Evolutionary conservation across 106 monocot species (phyloP), one percentile per base, ranked within the genome.

Genomic region (Narthecium ossifragum): DNA sequence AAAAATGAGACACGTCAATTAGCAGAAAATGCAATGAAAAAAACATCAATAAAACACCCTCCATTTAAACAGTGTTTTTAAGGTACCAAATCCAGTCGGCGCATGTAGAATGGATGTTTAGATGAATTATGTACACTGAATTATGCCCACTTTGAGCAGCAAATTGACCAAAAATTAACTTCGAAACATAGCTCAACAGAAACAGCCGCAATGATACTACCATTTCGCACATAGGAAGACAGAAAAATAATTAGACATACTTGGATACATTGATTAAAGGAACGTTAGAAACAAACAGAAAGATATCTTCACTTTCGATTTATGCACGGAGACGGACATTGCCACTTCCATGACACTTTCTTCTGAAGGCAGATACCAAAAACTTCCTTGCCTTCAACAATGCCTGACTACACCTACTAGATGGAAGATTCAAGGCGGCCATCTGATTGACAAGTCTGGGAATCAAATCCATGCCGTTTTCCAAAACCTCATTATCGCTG

Each of bases 401-500:
- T 2, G 53, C 70, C 8, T 79, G 24, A 32, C 67, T 61, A 26
- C 43, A 69, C 30, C 85, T 82, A 53, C 68, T 81, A 6, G 84
- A 74, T 4, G 76, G 73, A 32, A 81, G 21, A 57, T 76, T 73
- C 14, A 66, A 1, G 4, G 38, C 65, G 5, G 65, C 60, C 53
- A 73, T 57, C 34, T 73, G 76, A 57, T 83, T 74, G 12, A 26
- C 71, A 45, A 75, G 8, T 7, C 54, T 60, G 2, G 62, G 40
- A 51, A 62, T 22, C 34, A 63, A 63, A 15, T 85, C 79, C 31
- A 54, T 61, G 8, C 18, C 78, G 65, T 75, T 81, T 45, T 92
- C 92, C 45, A 83, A 57, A 13, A 78, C 54, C 7, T 75, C 84
- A 25, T 59, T 79, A 32, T 84, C 87, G 51, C 77, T 82, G 6